Conservation (phyloP, 2,329 filamentous ascomycete species). For the Herpotrichia juniperi region DNA sequence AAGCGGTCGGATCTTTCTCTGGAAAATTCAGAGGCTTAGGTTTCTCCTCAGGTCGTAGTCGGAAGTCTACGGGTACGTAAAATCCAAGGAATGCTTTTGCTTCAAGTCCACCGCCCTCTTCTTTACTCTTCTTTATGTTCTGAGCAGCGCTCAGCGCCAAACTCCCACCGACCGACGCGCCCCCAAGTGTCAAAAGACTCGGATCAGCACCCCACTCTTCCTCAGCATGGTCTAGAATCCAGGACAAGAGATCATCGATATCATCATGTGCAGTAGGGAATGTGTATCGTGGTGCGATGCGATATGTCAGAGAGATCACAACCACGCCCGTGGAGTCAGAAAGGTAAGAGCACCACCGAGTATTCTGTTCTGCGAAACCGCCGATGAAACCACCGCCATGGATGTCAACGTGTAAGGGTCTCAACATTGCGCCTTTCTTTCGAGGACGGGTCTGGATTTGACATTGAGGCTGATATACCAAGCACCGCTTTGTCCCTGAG, state of each 20-base stretch:
- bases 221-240: slow-evolving; percentile 48
- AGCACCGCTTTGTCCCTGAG: slow-evolving; percentile 48
- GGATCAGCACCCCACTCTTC: slow-evolving; percentile 46
- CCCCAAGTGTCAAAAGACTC: slow-evolving; percentile 51
- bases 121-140: not conserved
- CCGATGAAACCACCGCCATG: slow-evolving; percentile 55
- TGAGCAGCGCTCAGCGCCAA: slow-evolving; percentile 46
- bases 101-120: slow-evolving; percentile 26
- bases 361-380: slow-evolving; percentile 50
- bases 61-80: slow-evolving; percentile 40
- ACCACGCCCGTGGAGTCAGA: slow-evolving; percentile 50
- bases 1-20: slow-evolving; percentile 45
- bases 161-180: slow-evolving; percentile 54
- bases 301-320: slow-evolving; percentile 48
- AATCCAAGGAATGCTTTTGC: slow-evolving; percentile 50
- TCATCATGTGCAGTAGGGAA: slow-evolving; percentile 53
- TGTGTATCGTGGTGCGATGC: slow-evolving; percentile 47
- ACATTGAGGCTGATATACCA: slow-evolving; percentile 51
- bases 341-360: slow-evolving; percentile 42
- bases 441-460: slow-evolving; percentile 23
- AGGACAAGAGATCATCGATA: slow-evolving; percentile 51
- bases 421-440: slow-evolving; percentile 13
- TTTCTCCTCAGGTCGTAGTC: slow-evolving; percentile 48
- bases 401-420: slow-evolving; percentile 54
- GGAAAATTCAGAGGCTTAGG: slow-evolving; percentile 43